These are phyloP conservation scores for Paxillus rubicundulus DNA, from an alignment of 768 basidiomycete species.

Conservation along the genomic window DNA sequence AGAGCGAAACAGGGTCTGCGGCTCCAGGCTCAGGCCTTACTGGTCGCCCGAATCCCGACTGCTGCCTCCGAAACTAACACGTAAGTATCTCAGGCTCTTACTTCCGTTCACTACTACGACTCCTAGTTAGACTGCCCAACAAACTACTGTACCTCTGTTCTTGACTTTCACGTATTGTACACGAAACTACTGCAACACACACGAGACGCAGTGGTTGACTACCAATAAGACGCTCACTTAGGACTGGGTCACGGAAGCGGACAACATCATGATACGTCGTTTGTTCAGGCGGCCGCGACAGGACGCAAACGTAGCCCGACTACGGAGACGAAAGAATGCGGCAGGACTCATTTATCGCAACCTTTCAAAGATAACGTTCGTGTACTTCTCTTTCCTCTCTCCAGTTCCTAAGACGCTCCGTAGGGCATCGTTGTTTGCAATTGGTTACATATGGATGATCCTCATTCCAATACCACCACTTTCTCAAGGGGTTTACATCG, in stretches of 20 bases:
- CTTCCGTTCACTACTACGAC: too few relatives aligned
- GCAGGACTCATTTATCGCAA: constrained; percentile 31
- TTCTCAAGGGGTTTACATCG: constrained; percentile 74
- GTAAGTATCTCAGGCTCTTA: too few relatives aligned
- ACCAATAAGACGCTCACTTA: too few relatives aligned
- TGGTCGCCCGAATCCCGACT: too few relatives aligned
- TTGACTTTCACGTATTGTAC: neutral
- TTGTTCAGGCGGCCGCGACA: constrained; percentile 17
- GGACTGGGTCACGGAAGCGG: constrained; percentile 12
- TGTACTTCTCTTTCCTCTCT: neutral
- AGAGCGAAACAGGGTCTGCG: constrained; percentile 5
- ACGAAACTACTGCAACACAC: neutral
- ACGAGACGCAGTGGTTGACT: neutral
- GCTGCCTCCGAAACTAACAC: too few relatives aligned
- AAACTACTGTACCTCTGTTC: neutral
- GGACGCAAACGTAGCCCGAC: constrained; percentile 38
- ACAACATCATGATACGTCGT: constrained; percentile 13
- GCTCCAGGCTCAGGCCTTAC: too few relatives aligned
- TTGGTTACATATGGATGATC: constrained; percentile 84
- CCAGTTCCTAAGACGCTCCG: constrained; percentile 1
- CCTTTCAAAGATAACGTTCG: constrained; percentile 33
- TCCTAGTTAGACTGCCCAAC: neutral
- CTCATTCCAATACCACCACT: constrained; percentile 66
- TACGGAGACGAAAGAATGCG: constrained; percentile 45
- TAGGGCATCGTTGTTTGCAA: constrained; percentile 56